phyloP scores from a whole-genome alignment of 177 flowering plant genomes.

The Vitis hybrid region DNA sequence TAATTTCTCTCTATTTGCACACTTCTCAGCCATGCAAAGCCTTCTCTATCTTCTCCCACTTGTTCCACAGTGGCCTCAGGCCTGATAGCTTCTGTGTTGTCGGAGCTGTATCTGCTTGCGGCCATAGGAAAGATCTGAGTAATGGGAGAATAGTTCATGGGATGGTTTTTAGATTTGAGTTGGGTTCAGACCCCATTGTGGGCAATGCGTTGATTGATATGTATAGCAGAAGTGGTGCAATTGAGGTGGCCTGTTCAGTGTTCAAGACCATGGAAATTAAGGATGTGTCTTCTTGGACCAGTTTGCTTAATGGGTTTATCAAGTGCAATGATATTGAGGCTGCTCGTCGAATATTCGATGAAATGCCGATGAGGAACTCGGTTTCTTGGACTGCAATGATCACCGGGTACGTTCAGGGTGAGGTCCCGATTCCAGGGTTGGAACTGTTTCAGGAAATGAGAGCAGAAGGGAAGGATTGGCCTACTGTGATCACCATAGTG shows the following conservation, averaged over 20 bases:
- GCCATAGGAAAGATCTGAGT: slow-evolving; percentile 18
- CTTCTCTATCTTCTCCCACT: slow-evolving; percentile 24
- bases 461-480: too few relatives aligned
- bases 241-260: slow-evolving; percentile 28
- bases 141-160: slow-evolving; percentile 40
- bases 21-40: slow-evolving; percentile 28
- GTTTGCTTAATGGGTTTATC: slow-evolving; percentile 45
- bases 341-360: not conserved
- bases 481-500: too few relatives aligned
- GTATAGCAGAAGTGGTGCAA: slow-evolving; percentile 38
- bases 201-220: slow-evolving; percentile 51
- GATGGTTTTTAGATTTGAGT: slow-evolving; percentile 28
- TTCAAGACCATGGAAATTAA: slow-evolving; percentile 28
- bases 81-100: slow-evolving; percentile 36
- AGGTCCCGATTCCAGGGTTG: too few relatives aligned
- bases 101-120: slow-evolving; percentile 37
- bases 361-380: too few relatives aligned
- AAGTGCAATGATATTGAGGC: slow-evolving; percentile 25
- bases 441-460: too few relatives aligned
- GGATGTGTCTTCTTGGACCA: slow-evolving; percentile 52
- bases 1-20: slow-evolving; percentile 28
- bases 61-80: slow-evolving; percentile 17
- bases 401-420: too few relatives aligned
- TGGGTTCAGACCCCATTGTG: slow-evolving; percentile 24
- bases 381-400: too few relatives aligned